phyloP scores from a whole-genome alignment of 768 basidiomycete genomes.

The Tylopilus vinaceipallidus region DNA sequence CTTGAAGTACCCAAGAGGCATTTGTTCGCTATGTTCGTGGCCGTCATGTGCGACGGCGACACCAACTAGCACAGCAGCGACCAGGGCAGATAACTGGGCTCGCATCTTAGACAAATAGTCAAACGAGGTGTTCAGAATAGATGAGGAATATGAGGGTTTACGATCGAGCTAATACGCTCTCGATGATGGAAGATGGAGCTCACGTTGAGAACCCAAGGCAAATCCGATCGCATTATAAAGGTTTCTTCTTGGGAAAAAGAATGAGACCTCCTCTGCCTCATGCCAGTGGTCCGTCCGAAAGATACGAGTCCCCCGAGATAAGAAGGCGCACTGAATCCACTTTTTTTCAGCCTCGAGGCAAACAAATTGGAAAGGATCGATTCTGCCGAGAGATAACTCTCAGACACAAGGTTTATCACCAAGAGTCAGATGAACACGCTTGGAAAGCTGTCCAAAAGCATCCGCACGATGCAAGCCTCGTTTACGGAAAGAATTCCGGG shows the following conservation, averaged over 20 bases:
- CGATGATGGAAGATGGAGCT: neutral
- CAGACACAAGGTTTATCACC: constrained; percentile 8
- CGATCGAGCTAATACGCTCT: neutral
- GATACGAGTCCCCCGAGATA: constrained; percentile 16
- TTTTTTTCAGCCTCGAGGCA: constrained; percentile 52
- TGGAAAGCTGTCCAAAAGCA: constrained; percentile 6
- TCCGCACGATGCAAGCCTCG: constrained; percentile 33
- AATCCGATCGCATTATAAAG: constrained; percentile 14
- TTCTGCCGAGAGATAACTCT: constrained; percentile 7
- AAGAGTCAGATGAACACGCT: constrained; percentile 4
- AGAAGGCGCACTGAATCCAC: constrained; percentile 2
- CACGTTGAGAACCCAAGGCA: neutral
- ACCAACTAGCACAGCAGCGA: constrained; percentile 26
- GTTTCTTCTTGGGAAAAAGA: constrained; percentile 28
- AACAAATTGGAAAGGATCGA: neutral
- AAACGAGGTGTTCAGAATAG: neutral
- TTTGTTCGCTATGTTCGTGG: constrained; percentile 49
- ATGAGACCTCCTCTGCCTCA: constrained; percentile 13
- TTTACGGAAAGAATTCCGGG: constrained; percentile 6
- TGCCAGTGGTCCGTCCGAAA: constrained; percentile 17
- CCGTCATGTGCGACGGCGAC: constrained; percentile 36
- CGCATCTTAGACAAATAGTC: constrained; percentile 19
- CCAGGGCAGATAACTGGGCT: constrained; percentile 20
- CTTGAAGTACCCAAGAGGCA: constrained; percentile 65
- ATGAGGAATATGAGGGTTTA: neutral